Conservation (phyloP, 495 filamentous ascomycete genomes). For the Daldinia caldariorum region DNA sequence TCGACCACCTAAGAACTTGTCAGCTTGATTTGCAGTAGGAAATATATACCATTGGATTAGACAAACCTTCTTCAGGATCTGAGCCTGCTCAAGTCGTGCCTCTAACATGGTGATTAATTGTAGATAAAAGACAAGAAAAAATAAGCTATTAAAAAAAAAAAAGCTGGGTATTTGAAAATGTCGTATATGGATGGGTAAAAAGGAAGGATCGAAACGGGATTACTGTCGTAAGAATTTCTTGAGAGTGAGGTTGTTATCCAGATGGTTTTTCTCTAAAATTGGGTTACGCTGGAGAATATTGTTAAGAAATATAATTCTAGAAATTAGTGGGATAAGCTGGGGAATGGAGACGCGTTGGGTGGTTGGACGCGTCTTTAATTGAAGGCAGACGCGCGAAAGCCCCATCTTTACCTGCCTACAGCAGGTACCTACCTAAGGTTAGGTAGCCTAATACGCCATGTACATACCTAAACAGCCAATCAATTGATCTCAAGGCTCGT, state of each 20-base stretch:
- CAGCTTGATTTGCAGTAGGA: not conserved
- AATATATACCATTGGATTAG: not conserved
- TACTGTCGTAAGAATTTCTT: not conserved
- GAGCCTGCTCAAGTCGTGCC: slow-evolving; percentile 93
- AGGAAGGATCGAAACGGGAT: slow-evolving; percentile 1
- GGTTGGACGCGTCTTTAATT: slow-evolving; percentile 44
- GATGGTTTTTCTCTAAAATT: slow-evolving; percentile 10
- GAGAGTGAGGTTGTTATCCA: slow-evolving; percentile 16
- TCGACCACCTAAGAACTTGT: slow-evolving; percentile 80
- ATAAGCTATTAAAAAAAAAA: not conserved
- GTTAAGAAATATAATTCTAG: slow-evolving; percentile 12
- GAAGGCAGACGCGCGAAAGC: slow-evolving; percentile 28
- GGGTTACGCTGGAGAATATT: slow-evolving; percentile 10
- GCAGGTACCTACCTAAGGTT: too few species aligned
- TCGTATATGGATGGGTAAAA: slow-evolving; percentile 4
- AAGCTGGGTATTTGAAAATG: not conserved
- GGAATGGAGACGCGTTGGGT: slow-evolving; percentile 42
- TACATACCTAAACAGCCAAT: not conserved
- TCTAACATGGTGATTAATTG: slow-evolving; percentile 74
- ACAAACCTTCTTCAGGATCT: slow-evolving; percentile 91
- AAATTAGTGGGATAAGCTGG: slow-evolving; percentile 42
- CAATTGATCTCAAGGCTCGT: not conserved
- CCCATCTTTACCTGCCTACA: slow-evolving; percentile 27
- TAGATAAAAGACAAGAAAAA: not conserved
- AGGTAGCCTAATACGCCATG: not conserved